These are phyloP conservation scores for Monilinia vaccinii-corymbosi DNA, from an alignment of 2,329 filamentous ascomycete species.

Conservation along the genomic window DNA sequence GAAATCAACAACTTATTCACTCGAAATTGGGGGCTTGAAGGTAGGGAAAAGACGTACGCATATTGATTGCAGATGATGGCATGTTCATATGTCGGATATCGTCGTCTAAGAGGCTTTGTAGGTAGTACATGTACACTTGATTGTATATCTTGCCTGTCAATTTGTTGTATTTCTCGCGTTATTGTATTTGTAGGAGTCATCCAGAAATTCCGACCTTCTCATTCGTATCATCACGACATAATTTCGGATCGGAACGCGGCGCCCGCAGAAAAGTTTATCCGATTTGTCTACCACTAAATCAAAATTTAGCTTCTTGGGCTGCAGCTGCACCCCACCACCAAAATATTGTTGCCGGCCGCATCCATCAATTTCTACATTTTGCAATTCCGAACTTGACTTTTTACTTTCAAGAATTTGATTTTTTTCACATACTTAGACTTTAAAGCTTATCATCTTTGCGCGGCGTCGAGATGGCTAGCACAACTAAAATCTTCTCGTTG, in stretches of 20 bases:
- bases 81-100: slow-evolving; percentile 19
- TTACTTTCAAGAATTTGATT: slow-evolving; percentile 7
- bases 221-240: not conserved
- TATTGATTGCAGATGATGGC: slow-evolving; percentile 22
- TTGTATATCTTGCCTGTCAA: not conserved
- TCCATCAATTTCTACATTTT: slow-evolving; percentile 4
- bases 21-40: not conserved
- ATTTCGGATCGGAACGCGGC: not conserved
- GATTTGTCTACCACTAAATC: not conserved
- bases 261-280: not conserved
- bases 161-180: not conserved
- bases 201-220: not conserved
- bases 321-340: slow-evolving; percentile 12
- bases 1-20: not conserved
- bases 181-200: slow-evolving; percentile 15
- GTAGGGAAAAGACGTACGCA: slow-evolving; percentile 21
- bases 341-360: slow-evolving; percentile 9
- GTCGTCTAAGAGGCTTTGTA: slow-evolving; percentile 15
- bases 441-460: slow-evolving; percentile 28
- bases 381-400: not conserved
- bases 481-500: slow-evolving; percentile 70
- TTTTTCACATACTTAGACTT: not conserved
- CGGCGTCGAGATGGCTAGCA: slow-evolving; percentile 37
- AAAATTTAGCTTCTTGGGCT: slow-evolving; percentile 14
- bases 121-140: slow-evolving; percentile 15